A percentile compares a stretch with the other conserved stretches of the same genome.
Evolutionary conservation across 148 eudicot species (phyloP).

Genomic region (Rhododendron griersonianum): DNA sequence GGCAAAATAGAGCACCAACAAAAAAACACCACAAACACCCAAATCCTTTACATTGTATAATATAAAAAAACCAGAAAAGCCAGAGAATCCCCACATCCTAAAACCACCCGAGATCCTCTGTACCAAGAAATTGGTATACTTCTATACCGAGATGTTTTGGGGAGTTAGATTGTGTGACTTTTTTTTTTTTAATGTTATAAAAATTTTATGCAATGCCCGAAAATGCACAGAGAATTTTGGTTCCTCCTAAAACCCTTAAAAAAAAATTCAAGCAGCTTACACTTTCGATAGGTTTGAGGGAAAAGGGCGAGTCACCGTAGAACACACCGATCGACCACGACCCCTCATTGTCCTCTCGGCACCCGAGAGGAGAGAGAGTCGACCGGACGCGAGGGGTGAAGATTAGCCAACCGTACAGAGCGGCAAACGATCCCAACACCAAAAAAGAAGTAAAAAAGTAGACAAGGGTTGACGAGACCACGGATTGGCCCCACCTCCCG

Average conservation of each 20-base stretch:
- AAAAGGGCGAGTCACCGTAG: conserved; percentile 78
- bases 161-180: too few relatives aligned
- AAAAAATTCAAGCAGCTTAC: conserved; percentile 30
- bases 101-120: neutral
- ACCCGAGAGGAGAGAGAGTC: conserved; percentile 32
- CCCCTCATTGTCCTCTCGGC: conserved; percentile 74
- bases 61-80: neutral
- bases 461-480: conserved; percentile 32
- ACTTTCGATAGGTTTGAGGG: conserved; percentile 67
- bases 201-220: too few relatives aligned
- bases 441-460: conserved; percentile 42
- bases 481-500: conserved; percentile 20
- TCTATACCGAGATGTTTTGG: too few relatives aligned
- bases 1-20: neutral
- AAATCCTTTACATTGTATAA: neutral
- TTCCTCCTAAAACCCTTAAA: neutral
- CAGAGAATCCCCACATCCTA: neutral
- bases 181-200: too few relatives aligned
- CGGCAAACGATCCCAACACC: conserved; percentile 49
- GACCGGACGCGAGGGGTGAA: conserved; percentile 36
- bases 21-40: neutral
- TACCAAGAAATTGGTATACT: too few relatives aligned
- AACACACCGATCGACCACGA: conserved; percentile 91
- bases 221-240: neutral
- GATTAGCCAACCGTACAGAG: conserved; percentile 52